Conservation (phyloP, 2,329 filamentous ascomycete species). For the Simplicillium aogashimaense region DNA sequence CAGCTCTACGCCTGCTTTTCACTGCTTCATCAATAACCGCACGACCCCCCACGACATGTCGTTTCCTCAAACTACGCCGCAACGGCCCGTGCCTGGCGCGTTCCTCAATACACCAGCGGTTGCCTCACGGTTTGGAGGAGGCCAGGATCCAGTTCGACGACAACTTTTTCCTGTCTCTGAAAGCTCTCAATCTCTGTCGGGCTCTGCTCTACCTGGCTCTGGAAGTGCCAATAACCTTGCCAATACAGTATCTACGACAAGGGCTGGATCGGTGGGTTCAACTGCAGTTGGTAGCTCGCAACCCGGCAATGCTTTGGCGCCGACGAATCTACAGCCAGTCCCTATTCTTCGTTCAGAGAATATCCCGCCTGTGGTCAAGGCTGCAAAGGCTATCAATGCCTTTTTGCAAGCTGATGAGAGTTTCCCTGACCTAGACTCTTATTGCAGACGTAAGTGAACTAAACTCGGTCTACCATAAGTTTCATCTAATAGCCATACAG, state of each 20-base stretch:
- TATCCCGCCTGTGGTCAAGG: slow-evolving; percentile 65
- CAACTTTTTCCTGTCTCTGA: slow-evolving; percentile 34
- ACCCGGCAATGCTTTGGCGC: slow-evolving; percentile 16
- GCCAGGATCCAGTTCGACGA: slow-evolving; percentile 37
- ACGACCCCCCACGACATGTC: slow-evolving; percentile 33
- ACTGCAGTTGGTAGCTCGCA: slow-evolving; percentile 1
- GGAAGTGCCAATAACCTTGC: slow-evolving; percentile 5
- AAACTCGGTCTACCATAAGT: too few species aligned
- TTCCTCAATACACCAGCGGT: slow-evolving; percentile 67
- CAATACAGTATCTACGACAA: slow-evolving; percentile 2
- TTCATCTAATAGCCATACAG: slow-evolving; percentile 29
- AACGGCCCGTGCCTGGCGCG: slow-evolving; percentile 64
- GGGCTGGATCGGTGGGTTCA: slow-evolving; percentile 3
- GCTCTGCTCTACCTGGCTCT: neutral
- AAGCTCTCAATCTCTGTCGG: neutral
- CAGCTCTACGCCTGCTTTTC: neutral
- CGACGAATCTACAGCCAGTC: slow-evolving; percentile 24
- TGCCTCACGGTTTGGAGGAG: slow-evolving; percentile 33
- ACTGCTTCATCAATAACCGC: neutral
- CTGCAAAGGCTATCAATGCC: slow-evolving; percentile 73
- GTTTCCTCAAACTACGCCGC: slow-evolving; percentile 51
- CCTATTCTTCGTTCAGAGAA: slow-evolving; percentile 31
- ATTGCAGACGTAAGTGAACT: slow-evolving; percentile 66
- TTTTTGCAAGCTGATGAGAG: slow-evolving; percentile 65
- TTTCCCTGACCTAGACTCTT: slow-evolving; percentile 83